Base-by-base conservation (phyloP, 2,329 filamentous ascomycete species). In the Aschersonia sp. region DNA sequence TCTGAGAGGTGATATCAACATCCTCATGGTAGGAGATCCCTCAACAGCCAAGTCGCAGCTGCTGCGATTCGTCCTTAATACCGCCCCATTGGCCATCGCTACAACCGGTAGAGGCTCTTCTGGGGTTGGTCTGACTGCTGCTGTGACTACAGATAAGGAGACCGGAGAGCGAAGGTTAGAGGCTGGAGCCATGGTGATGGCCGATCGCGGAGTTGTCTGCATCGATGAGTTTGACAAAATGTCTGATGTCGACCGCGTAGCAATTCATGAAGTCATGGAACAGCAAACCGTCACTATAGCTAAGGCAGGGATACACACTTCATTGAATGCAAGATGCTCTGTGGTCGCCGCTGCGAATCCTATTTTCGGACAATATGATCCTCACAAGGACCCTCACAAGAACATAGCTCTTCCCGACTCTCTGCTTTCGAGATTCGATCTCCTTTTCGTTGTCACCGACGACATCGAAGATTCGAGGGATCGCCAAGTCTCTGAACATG, bases 221-320 rank as follows among this genome's bases (percentile, higher is more conserved):
- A 98, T 98, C 55, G 92, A 98, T 62, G 92, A 98, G 60, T 98
- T 98, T 56, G 92, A 98, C 71, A 98, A 98, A 66, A 98, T 98
- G 92, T 95, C 88, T 49, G 92, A 98, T 61, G 83, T 97, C 49
- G 92, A 98, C 66, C 81, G 92, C 62, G 92, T 98, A 4, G 92
- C 92, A 44, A 98, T 98, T 56, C 92, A 98, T 77, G 92, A 98
- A 85, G 92, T 98, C 54, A 98, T 98, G 92, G 92, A 98, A 68
- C 92, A 98, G 69, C 92, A 98, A 67, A 98, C 92, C 0, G 92
- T 98, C 51, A 98, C 92, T 11, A 98, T 98, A 59, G 92, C 92
- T 46, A 98, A 98, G 69, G 92, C 92, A 1, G 92, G 92, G 54
- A 98, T 98, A 50, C 92, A 98, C 66, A 98, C 92, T 0, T 95